These are phyloP conservation scores for Ensete glaucum DNA, from an alignment of 176 grass and related monocot genomes.

Conservation along the genomic window DNA sequence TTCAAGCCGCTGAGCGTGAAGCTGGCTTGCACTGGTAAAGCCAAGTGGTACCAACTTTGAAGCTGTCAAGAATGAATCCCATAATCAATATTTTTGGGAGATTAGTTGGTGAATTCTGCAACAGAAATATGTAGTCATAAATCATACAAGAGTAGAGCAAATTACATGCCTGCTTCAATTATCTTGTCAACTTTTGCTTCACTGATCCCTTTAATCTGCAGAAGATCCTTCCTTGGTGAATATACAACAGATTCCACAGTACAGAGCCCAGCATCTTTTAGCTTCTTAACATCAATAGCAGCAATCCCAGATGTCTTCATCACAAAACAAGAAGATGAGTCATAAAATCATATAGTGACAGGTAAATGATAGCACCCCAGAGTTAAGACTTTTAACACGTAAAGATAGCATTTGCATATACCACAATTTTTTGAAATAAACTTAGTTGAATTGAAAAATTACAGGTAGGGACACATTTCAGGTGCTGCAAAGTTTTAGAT, in stretches of 20 bases:
- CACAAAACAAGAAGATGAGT: conserved; percentile 9
- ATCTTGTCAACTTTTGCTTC: conserved; percentile 97
- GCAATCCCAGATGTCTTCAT: conserved; percentile 85
- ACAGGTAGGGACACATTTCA: too few species aligned
- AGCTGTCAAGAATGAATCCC: conserved; percentile 29
- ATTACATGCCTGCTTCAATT: conserved; percentile 69
- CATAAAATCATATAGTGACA: not conserved
- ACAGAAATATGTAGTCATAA: not conserved
- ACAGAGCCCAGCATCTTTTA: conserved; percentile 87
- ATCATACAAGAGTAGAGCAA: not conserved
- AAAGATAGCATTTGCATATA: too few species aligned
- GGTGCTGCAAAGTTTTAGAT: too few species aligned
- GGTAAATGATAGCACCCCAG: not conserved
- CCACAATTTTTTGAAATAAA: too few species aligned
- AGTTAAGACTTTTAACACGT: not conserved
- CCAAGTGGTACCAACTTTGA: conserved; percentile 87
- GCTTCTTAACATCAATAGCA: conserved; percentile 80
- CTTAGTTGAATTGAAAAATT: too few species aligned
- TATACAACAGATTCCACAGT: conserved; percentile 81
- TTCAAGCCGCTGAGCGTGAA: conserved; percentile 89
- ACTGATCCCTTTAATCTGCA: conserved; percentile 97
- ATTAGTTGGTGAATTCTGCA: not conserved
- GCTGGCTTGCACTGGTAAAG: conserved; percentile 84
- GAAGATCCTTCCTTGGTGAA: conserved; percentile 85
- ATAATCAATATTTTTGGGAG: not conserved